Conservation (phyloP, 2,329 filamentous ascomycete species). For the Talaromyces marneffei region DNA sequence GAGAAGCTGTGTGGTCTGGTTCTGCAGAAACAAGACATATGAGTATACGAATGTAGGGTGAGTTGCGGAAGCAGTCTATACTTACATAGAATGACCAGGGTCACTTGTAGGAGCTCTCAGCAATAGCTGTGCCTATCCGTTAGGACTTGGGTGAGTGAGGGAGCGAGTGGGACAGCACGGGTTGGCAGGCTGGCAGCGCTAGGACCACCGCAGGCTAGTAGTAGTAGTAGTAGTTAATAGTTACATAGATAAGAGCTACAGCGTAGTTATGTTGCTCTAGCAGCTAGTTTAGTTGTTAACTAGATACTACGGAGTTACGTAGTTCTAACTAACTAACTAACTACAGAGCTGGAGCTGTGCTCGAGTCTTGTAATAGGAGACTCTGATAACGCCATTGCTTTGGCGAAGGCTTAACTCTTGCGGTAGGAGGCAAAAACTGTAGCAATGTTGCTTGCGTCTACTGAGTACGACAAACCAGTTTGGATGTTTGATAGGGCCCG, state of each 20-base stretch:
- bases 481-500: too few species aligned
- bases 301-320: background rate
- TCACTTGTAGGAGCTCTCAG: background rate
- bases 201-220: background rate
- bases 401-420: background rate
- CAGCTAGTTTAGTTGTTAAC: background rate
- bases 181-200: constrained; percentile 2
- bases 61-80: background rate
- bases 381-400: background rate
- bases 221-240: too few species aligned
- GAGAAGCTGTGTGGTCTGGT: background rate
- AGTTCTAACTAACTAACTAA: too few species aligned
- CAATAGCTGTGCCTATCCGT: background rate
- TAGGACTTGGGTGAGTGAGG: background rate
- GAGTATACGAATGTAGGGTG: background rate
- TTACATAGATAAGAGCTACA: background rate
- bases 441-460: background rate
- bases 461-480: background rate
- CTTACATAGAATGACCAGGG: background rate
- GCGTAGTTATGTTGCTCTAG: too few species aligned
- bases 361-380: background rate
- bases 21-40: too few species aligned
- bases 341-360: background rate
- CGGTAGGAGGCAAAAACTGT: background rate
- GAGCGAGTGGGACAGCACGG: background rate